phyloP scores from a whole-genome alignment of 2,329 filamentous ascomycete species.

The Tolypocladium capitatum region DNA sequence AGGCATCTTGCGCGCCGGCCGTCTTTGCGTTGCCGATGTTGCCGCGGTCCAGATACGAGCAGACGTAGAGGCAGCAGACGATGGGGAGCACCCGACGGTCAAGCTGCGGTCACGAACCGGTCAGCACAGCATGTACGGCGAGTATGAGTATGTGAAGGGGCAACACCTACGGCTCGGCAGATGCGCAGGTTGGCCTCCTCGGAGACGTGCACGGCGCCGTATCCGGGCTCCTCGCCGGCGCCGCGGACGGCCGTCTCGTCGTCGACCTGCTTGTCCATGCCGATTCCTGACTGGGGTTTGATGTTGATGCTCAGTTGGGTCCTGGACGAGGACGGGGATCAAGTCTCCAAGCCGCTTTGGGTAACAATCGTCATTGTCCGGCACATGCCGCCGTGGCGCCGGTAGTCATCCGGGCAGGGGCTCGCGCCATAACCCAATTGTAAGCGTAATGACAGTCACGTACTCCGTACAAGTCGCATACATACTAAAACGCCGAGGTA shows the following conservation, averaged over 20 bases:
- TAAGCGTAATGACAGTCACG: neutral
- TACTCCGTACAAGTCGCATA: no score
- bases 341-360: neutral
- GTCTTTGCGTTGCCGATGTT: constrained; percentile 11
- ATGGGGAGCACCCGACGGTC: constrained; percentile 1
- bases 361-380: neutral
- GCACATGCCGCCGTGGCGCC: neutral
- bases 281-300: neutral
- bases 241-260: neutral
- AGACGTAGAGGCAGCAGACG: constrained; percentile 3
- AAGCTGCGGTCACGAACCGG: neutral
- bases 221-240: neutral
- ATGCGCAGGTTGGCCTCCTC: neutral
- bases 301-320: neutral
- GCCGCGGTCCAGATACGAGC: constrained; percentile 5
- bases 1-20: constrained; percentile 9
- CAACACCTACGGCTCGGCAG: neutral
- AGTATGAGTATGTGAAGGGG: no score
- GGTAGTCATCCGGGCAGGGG: neutral
- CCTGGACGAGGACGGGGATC: no score
- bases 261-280: neutral
- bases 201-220: neutral
- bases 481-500: no score
- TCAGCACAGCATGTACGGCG: neutral
- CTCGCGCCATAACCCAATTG: neutral